phyloP scores from a whole-genome alignment of 2,329 filamentous ascomycete genomes.

The Corniculantispora saksenae region DNA sequence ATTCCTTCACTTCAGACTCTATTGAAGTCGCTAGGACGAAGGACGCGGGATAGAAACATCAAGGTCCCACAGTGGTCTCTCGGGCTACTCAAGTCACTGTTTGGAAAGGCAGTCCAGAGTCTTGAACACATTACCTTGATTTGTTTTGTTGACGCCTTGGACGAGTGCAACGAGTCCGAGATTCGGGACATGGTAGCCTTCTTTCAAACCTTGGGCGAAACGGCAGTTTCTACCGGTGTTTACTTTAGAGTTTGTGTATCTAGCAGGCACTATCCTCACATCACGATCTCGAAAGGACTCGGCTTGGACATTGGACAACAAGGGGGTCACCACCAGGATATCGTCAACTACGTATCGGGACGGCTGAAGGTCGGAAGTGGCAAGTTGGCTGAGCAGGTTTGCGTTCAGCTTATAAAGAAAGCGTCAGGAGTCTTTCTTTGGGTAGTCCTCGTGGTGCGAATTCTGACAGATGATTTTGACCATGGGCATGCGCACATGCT shows the following conservation, averaged over 20 bases:
- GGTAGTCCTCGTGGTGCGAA: conserved; percentile 40
- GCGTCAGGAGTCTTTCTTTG: conserved; percentile 47
- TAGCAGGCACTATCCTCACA: conserved; percentile 49
- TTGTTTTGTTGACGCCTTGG: conserved; percentile 44
- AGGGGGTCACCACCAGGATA: conserved; percentile 28
- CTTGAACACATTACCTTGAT: conserved; percentile 21
- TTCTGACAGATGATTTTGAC: conserved; percentile 38
- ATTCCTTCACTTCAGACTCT: conserved; percentile 36
- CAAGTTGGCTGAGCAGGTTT: not conserved
- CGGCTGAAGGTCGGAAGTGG: conserved; percentile 15
- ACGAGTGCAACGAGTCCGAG: conserved; percentile 48
- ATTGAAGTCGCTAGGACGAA: too few relatives aligned
- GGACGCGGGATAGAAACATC: too few relatives aligned
- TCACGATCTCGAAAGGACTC: conserved; percentile 34
- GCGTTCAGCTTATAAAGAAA: conserved; percentile 34
- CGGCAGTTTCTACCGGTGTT: conserved; percentile 15
- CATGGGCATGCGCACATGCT: conserved; percentile 29
- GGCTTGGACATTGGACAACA: conserved; percentile 29
- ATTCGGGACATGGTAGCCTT: conserved; percentile 43
- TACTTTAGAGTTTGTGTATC: conserved; percentile 44
- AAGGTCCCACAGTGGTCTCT: not conserved
- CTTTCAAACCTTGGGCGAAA: conserved; percentile 39
- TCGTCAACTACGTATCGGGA: conserved; percentile 23
- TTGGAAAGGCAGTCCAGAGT: not conserved
- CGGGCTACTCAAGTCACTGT: not conserved